Evolutionary conservation across 2,329 filamentous ascomycete species (phyloP), one percentile per base, ranked within the genome.

Genomic region (Colletotrichum sp.): DNA sequence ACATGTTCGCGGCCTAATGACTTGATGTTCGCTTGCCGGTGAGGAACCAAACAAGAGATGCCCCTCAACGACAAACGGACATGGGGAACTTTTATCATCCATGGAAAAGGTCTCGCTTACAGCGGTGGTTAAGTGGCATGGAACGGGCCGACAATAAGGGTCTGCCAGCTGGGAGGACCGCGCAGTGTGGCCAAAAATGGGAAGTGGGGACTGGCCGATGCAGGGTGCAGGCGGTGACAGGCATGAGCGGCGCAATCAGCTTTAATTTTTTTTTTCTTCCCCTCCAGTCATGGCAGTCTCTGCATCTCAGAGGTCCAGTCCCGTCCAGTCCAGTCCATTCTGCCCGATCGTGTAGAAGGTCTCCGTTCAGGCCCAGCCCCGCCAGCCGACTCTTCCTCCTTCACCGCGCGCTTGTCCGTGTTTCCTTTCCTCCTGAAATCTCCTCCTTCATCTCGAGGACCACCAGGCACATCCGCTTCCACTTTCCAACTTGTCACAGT

Each of bases 171-270:
- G 65, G 21, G 30, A 59, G n/a, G 49, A 44, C 65, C 24, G 30
- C 39, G 30, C 34, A 18, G 21, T 73, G 21, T 60, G 44, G 64
- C 59, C 28, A 34, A 69, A 60, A 74, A 49, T 69, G 59, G 64
- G 70, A 64, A 39, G 26, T 64, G 74, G 59, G 44, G 13, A 12
- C 28, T 13, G 30, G 26, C 59, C 44, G 65, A 65, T 76, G 49
- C 74, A 76, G 70, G 69, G 73, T 76, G 69, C 74, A 76, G 74
- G 74, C 70, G 74, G 74, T 76, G 74, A 74, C 74, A 67, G 32
- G 70, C 73, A 76, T 73, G 69, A 57, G 65, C 44, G 64, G 70
- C 70, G 73, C 59, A 76, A 76, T 75, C 73, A 72, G 70, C 49
- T 62, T 68, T 68, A 52, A 49, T 69, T 73, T 73, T 72, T 76